Base-by-base conservation (phyloP, 164 flowering plant genomes). In the Chimonanthus praecox region DNA sequence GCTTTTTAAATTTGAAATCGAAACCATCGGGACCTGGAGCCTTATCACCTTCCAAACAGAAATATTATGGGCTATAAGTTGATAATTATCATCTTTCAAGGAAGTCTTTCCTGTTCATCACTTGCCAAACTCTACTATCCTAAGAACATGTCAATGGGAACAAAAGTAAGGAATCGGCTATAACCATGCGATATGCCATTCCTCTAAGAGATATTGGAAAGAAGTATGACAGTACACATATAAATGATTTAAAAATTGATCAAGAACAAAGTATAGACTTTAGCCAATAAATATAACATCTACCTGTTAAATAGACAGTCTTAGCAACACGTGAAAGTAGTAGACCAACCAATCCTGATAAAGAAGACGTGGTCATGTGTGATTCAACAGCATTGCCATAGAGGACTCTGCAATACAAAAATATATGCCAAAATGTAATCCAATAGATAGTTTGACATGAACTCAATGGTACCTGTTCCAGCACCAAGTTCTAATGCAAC, bases 401-500 rank as follows among this genome's bases (percentile, higher is more conserved):
- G 3, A 21, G 66, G 21, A 63, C 4, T 21, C 9, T 7, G 66
- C 66, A 20, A 63, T 15, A 46, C 49, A 66, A 49, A 2, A 44
- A 5, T 66, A 8, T 11, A 11, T 66, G 45, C 45, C n/a, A 5
- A 11, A 48, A 6, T 16, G 58, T 7, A 16, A 68, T 50, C 16
- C 43, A 54, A 11, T 67, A 15, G 43, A 16, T 3, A 18, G 60
- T 33, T 33, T 33, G 33, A 33, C 47, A 18, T 4, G 46, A 9
- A 18, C 1, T n/a, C n/a, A 67, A 54, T 58, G 72, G 6, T 78
- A 92, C 98, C 97, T 78, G 98, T 94, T 74, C 97, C 98, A 80
- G 97, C 90, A 49, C 98, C 98, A 77, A 94, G 92, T 78, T 94
- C 97, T 67, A 88, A 58, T 2, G 90, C 81, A 73, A 89, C 81